phyloP scores from a whole-genome alignment of 148 eudicot species.

The Nepenthes mirabilis region DNA sequence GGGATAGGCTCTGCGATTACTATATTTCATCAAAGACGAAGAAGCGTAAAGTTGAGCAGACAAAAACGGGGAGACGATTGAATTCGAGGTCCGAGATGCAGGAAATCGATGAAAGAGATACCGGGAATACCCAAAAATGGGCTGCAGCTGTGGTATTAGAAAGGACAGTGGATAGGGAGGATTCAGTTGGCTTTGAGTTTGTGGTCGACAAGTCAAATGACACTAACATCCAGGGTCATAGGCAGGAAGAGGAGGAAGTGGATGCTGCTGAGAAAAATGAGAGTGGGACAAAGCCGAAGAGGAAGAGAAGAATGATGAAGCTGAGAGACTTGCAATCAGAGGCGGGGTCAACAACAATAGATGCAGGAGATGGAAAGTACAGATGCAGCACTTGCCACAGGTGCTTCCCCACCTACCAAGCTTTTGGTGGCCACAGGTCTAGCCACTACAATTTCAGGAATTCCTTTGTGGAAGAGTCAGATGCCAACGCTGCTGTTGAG shows the following conservation, averaged over 20 bases:
- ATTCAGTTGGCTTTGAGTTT: neutral
- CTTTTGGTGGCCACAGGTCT: conserved; percentile 50
- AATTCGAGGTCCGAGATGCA: no score
- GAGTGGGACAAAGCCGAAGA: conserved; percentile 3
- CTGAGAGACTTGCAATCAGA: conserved; percentile 14
- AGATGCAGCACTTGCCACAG: conserved; percentile 32
- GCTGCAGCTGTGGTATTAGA: no score
- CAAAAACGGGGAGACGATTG: no score
- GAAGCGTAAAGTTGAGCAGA: conserved; percentile 1
- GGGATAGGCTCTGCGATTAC: neutral
- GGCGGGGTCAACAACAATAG: neutral
- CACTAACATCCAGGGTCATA: no score
- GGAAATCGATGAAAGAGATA: no score
- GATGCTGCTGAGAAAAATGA: conserved; percentile 6
- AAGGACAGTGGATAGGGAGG: no score
- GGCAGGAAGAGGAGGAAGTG: conserved; percentile 9
- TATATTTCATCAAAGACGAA: neutral
- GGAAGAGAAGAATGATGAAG: conserved; percentile 14
- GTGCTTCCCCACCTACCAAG: conserved; percentile 30
- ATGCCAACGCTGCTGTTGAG: neutral
- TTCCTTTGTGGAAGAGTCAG: neutral
- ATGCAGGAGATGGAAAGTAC: conserved; percentile 7
- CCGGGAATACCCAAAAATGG: no score
- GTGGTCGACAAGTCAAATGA: no score
- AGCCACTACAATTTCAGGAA: conserved; percentile 23